Conservation (phyloP, 352 stramenopile species). For the Phytophthora litchii region DNA sequence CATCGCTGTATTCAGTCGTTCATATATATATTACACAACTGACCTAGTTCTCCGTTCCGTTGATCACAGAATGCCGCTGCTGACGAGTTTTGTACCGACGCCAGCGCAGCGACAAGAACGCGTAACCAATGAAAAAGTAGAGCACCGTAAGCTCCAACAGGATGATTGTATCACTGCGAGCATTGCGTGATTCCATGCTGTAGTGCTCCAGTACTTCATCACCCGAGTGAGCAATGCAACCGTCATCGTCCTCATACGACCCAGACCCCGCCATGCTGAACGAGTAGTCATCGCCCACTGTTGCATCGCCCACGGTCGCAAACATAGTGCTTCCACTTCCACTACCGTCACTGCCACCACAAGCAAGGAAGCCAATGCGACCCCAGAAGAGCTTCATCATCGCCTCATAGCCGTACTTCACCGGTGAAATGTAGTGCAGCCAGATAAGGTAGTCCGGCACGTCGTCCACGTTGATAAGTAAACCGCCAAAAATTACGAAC, state of each 20-base stretch:
- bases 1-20: background rate
- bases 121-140: constrained; percentile 44
- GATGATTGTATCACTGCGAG: constrained; percentile 42
- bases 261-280: constrained; percentile 28
- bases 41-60: constrained; percentile 4
- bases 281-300: constrained; percentile 25
- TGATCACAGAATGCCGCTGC: constrained; percentile 6
- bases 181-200: constrained; percentile 40
- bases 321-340: constrained; percentile 25
- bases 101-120: constrained; percentile 41
- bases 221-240: constrained; percentile 48
- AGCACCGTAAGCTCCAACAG: constrained; percentile 44
- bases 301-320: constrained; percentile 27
- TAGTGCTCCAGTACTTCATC: constrained; percentile 57
- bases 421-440: constrained; percentile 61
- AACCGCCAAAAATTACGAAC: constrained; percentile 50
- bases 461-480: constrained; percentile 55
- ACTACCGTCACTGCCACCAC: constrained; percentile 22
- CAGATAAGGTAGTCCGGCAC: constrained; percentile 59
- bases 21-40: background rate
- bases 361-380: constrained; percentile 29
- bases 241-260: constrained; percentile 22
- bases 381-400: constrained; percentile 53
- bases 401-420: constrained; percentile 48
- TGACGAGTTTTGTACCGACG: constrained; percentile 31